These are phyloP conservation scores for Botrytis cinerea DNA, from an alignment of 2,329 filamentous ascomycete species.

Conservation along the genomic window DNA sequence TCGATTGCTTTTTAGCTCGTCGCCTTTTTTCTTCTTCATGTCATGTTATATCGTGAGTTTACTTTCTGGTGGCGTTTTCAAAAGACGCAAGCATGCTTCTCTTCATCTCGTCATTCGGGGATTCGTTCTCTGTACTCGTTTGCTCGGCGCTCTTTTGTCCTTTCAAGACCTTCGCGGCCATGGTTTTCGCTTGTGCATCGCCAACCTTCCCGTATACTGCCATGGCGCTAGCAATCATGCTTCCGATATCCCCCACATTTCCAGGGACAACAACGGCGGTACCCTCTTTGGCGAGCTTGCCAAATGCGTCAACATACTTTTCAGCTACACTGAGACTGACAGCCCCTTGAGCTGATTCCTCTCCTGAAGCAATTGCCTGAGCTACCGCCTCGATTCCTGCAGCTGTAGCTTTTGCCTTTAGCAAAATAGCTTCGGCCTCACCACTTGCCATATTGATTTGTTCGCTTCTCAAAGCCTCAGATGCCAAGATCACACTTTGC, in stretches of 20 bases:
- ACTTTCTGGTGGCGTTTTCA: slow-evolving; percentile 44
- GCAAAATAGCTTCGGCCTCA: slow-evolving; percentile 88
- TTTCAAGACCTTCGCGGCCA: slow-evolving; percentile 56
- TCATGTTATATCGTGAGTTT: slow-evolving; percentile 29
- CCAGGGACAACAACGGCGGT: slow-evolving; percentile 94
- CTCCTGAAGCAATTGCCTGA: slow-evolving; percentile 69
- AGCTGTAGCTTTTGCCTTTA: slow-evolving; percentile 85
- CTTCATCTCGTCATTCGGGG: slow-evolving; percentile 47
- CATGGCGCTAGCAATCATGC: slow-evolving; percentile 96
- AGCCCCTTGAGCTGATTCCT: slow-evolving; percentile 76
- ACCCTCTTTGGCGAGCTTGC: slow-evolving; percentile 88
- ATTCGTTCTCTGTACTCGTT: slow-evolving; percentile 35
- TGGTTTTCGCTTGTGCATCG: slow-evolving; percentile 70
- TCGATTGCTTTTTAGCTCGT: neutral
- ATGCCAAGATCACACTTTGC: slow-evolving; percentile 94
- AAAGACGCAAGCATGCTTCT: slow-evolving; percentile 52
- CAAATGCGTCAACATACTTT: slow-evolving; percentile 97
- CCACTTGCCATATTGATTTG: slow-evolving; percentile 90
- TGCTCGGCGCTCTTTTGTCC: slow-evolving; percentile 42
- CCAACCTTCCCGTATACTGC: slow-evolving; percentile 94
- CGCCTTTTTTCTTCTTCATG: neutral
- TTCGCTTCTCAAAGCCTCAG: slow-evolving; percentile 85
- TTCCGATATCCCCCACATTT: slow-evolving; percentile 92
- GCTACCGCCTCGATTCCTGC: slow-evolving; percentile 86
- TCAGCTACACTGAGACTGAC: slow-evolving; percentile 88